phyloP scores from a whole-genome alignment of 2,329 filamentous ascomycete genomes.

The Nothophaeocryptopus gaeumannii region DNA sequence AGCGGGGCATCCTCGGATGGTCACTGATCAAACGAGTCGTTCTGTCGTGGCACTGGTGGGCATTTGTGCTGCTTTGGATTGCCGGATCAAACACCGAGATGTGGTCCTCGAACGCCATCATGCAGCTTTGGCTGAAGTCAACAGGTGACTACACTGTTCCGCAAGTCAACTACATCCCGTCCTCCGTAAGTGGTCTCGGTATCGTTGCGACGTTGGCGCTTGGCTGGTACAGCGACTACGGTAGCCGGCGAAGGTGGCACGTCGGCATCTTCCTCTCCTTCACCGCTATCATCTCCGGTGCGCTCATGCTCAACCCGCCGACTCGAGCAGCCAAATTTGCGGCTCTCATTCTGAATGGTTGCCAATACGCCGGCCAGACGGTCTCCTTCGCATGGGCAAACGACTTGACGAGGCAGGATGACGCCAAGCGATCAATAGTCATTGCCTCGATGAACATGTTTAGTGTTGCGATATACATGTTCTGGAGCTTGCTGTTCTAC shows the following conservation, averaged over 20 bases:
- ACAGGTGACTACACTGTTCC: slow-evolving; percentile 24
- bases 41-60: slow-evolving; percentile 31
- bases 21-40: slow-evolving; percentile 25
- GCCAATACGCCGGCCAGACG: slow-evolving; percentile 28
- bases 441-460: slow-evolving; percentile 31
- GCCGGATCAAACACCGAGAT: slow-evolving; percentile 30
- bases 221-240: slow-evolving; percentile 31
- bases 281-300: slow-evolving; percentile 27
- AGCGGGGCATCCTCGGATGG: slow-evolving; percentile 25
- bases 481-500: slow-evolving; percentile 31
- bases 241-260: slow-evolving; percentile 24
- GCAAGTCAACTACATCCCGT: slow-evolving; percentile 29
- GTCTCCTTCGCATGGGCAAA: slow-evolving; percentile 31
- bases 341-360: slow-evolving; percentile 27
- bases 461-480: slow-evolving; percentile 27
- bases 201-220: slow-evolving; percentile 27
- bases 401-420: slow-evolving; percentile 25
- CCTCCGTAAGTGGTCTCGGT: slow-evolving; percentile 26
- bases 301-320: slow-evolving; percentile 24
- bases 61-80: slow-evolving; percentile 29
- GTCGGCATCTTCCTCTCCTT: slow-evolving; percentile 28
- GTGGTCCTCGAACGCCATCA: slow-evolving; percentile 29
- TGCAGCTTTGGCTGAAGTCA: slow-evolving; percentile 26
- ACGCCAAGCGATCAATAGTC: slow-evolving; percentile 26
- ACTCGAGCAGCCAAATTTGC: slow-evolving; percentile 25